Conservation (phyloP, 2,329 filamentous ascomycete species). For the Cladophialophora carrionii region DNA sequence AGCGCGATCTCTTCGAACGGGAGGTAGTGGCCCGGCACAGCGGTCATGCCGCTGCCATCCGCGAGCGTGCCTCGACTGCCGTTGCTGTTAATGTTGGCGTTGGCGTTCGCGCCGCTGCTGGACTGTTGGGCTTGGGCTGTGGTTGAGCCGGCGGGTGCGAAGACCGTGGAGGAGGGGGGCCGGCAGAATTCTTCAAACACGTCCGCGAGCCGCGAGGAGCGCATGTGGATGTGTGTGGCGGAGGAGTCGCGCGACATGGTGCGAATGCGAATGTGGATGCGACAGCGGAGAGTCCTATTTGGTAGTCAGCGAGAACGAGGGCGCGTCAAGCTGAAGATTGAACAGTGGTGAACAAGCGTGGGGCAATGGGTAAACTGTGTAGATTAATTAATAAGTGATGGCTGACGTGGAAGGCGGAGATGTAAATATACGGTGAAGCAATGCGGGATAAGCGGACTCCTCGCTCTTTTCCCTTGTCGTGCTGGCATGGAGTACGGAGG, state of each 20-base stretch:
- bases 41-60: constrained; percentile 33
- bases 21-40: constrained; percentile 47
- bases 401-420: too few relatives aligned
- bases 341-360: not conserved
- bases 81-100: constrained; percentile 9
- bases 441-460: too few relatives aligned
- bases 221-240: constrained; percentile 54
- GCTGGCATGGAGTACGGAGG: too few relatives aligned
- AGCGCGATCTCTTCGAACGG: constrained; percentile 66
- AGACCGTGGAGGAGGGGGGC: constrained; percentile 44
- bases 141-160: constrained; percentile 4
- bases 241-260: constrained; percentile 56
- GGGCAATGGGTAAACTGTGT: too few relatives aligned
- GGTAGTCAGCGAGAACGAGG: not conserved
- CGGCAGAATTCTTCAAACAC: constrained; percentile 56
- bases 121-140: constrained; percentile 7
- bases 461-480: too few relatives aligned
- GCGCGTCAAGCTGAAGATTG: not conserved
- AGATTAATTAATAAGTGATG: too few relatives aligned
- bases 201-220: constrained; percentile 53
- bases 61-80: constrained; percentile 22
- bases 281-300: too few relatives aligned
- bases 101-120: constrained; percentile 14
- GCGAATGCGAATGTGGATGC: not conserved
- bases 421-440: too few relatives aligned